Percentiles rank a stretch among this genome's conserved stretches.
These are phyloP conservation scores for Dryas integrifolia DNA, from an alignment of 331 rosid genomes.

Conservation along the genomic window DNA sequence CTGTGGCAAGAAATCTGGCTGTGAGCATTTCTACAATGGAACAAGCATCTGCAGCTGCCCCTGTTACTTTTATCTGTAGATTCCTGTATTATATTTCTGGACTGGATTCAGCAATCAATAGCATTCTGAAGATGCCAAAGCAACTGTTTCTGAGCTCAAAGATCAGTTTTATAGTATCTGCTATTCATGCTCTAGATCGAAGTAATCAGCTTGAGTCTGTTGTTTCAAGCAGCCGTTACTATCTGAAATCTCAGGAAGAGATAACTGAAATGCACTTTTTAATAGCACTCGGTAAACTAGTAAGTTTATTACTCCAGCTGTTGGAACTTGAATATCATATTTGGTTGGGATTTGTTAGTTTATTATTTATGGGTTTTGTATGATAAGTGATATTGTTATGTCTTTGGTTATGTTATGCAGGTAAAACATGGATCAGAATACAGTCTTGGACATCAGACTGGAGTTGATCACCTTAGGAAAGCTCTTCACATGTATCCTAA, in stretches of 20 bases:
- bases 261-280: constrained; percentile 67
- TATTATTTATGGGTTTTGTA: not conserved
- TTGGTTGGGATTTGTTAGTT: constrained; percentile 11
- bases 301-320: constrained; percentile 34
- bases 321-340: constrained; percentile 18
- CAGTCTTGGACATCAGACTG: constrained; percentile 60
- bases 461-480: constrained; percentile 69
- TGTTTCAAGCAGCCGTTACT: constrained; percentile 50
- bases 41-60: constrained; percentile 40
- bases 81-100: constrained; percentile 67
- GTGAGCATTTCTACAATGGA: constrained; percentile 58
- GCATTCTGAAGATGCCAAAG: constrained; percentile 70
- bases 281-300: constrained; percentile 82
- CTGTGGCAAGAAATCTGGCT: constrained; percentile 56
- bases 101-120: constrained; percentile 54
- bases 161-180: constrained; percentile 64
- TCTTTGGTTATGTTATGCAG: constrained; percentile 39
- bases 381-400: constrained; percentile 4
- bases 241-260: constrained; percentile 63
- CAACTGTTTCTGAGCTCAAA: constrained; percentile 64
- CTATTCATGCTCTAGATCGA: constrained; percentile 72
- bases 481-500: constrained; percentile 82
- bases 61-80: constrained; percentile 70
- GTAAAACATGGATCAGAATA: constrained; percentile 52
- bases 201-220: constrained; percentile 53